Percentiles rank a stretch among this genome's conserved stretches.
These are phyloP conservation scores for Glebionis coronaria DNA, from an alignment of 129 eudicot species.

Conservation along the genomic window DNA sequence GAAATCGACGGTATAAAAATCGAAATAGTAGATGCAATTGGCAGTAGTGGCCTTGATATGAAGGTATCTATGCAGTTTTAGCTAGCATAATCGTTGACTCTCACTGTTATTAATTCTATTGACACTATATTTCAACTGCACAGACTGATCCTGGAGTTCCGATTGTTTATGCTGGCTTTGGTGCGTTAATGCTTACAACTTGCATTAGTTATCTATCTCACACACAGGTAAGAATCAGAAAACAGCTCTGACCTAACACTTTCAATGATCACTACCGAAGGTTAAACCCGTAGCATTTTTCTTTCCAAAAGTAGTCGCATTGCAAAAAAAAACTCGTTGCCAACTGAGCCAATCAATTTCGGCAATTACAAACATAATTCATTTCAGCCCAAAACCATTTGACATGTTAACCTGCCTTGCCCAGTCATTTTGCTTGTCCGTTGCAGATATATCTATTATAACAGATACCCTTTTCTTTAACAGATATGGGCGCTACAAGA, in stretches of 20 bases:
- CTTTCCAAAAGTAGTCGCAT: no score
- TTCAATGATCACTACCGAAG: no score
- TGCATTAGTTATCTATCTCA: conserved; percentile 90
- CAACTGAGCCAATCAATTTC: no score
- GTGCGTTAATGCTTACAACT: conserved; percentile 96
- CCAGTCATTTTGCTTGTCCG: no score
- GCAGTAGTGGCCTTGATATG: conserved; percentile 94
- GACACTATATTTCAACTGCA: not conserved
- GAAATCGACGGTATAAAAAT: conserved; percentile 83
- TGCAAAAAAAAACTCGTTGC: no score
- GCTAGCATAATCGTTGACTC: not conserved
- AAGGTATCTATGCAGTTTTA: conserved; percentile 47
- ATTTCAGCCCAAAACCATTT: no score
- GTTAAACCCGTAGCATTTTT: no score
- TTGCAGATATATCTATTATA: no score
- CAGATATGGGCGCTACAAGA: conserved; percentile 93
- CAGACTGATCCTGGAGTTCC: conserved; percentile 99
- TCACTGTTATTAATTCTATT: conserved; percentile 12
- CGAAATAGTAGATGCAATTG: conserved; percentile 80
- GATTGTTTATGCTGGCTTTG: conserved; percentile 93
- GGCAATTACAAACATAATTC: no score
- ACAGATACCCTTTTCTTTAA: not conserved
- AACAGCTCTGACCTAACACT: no score
- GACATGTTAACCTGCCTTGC: no score
- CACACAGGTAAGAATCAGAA: conserved; percentile 60